Evolutionary conservation across 2,329 filamentous ascomycete genomes (phyloP).

Genomic region (Neodidymelliopsis sp.): DNA sequence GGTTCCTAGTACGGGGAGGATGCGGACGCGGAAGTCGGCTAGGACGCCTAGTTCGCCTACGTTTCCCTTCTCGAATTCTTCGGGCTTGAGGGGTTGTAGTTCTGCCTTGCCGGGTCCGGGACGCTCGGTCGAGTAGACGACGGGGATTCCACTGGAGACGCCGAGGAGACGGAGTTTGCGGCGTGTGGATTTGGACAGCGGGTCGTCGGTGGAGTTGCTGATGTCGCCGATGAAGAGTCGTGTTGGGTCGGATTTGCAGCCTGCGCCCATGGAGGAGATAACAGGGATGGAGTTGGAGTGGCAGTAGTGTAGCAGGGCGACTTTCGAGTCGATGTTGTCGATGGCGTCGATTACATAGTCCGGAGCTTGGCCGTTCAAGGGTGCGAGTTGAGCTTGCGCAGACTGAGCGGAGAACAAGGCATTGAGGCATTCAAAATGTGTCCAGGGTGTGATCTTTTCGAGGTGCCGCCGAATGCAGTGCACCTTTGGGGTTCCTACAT

Average conservation of each 20-base stretch:
- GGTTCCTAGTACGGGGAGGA: conserved; percentile 90
- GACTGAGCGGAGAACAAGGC: conserved; percentile 78
- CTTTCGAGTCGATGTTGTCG: conserved; percentile 97
- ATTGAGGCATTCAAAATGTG: conserved; percentile 83
- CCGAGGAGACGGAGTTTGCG: conserved; percentile 78
- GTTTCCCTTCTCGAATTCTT: conserved; percentile 84
- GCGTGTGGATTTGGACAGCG: conserved; percentile 83
- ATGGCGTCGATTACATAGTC: conserved; percentile 97
- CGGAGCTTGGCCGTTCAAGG: conserved; percentile 72
- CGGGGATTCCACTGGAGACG: conserved; percentile 84
- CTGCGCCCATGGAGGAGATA: conserved; percentile 95
- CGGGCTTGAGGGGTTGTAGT: conserved; percentile 83
- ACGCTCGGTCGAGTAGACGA: conserved; percentile 92
- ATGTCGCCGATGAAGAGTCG: conserved; percentile 92
- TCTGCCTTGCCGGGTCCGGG: conserved; percentile 89
- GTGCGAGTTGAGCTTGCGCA: conserved; percentile 71
- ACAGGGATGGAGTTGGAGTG: conserved; percentile 78
- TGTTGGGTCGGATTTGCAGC: conserved; percentile 88
- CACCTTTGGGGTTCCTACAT: conserved; percentile 93
- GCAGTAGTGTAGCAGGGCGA: conserved; percentile 88
- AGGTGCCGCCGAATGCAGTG: conserved; percentile 80
- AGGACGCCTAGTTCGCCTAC: conserved; percentile 88
- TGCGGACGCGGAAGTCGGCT: conserved; percentile 92
- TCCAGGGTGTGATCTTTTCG: conserved; percentile 90
- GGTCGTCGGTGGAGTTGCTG: conserved; percentile 84